Base-by-base conservation (phyloP, 371 early-diverging fungal species). In the Mortierella sp. region DNA sequence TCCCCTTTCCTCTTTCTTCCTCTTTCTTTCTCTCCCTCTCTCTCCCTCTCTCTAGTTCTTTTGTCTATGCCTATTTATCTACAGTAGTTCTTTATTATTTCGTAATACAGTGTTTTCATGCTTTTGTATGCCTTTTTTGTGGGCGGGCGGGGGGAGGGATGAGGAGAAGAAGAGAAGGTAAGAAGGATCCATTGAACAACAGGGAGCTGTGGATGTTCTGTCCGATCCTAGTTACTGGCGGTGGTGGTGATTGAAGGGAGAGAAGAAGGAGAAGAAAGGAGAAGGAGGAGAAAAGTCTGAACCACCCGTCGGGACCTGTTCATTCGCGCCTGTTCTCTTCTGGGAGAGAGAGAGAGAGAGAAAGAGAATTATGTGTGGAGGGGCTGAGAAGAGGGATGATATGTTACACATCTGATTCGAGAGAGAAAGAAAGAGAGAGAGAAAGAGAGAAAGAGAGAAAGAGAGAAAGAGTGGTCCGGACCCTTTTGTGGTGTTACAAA, bases 281-380 rank as follows among this genome's bases (percentile, higher is more conserved):
- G 29, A n/a, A 44, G 37, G 55, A n/a, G 37, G 55, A 26, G 23
- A 47, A 72, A 59, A n/a, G 44, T n/a, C n/a, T n/a, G n/a, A n/a
- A n/a, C n/a, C n/a, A n/a, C n/a, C n/a, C n/a, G n/a, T n/a, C n/a
- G n/a, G n/a, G n/a, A n/a, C n/a, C n/a, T n/a, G n/a, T n/a, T n/a
- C n/a, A n/a, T n/a, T n/a, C n/a, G n/a, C n/a, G n/a, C n/a, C n/a
- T n/a, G n/a, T n/a, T n/a, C n/a, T n/a, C n/a, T n/a, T n/a, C n/a
- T n/a, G n/a, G 18, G 62, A 28, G 37, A 45, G 53, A 59, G n/a
- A 50, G 62, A 51, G 30, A 61, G 47, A 48, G 47, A 46, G 16
- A 19, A 21, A 43, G 51, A 64, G 53, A 30, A 43, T 23, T 5
- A 14, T 15, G 53, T 0, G 12, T 7, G 21, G 3, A 25, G 50